These are phyloP conservation scores for Zizania latifolia DNA, from an alignment of 176 grass and related monocot species.

Conservation along the genomic window DNA sequence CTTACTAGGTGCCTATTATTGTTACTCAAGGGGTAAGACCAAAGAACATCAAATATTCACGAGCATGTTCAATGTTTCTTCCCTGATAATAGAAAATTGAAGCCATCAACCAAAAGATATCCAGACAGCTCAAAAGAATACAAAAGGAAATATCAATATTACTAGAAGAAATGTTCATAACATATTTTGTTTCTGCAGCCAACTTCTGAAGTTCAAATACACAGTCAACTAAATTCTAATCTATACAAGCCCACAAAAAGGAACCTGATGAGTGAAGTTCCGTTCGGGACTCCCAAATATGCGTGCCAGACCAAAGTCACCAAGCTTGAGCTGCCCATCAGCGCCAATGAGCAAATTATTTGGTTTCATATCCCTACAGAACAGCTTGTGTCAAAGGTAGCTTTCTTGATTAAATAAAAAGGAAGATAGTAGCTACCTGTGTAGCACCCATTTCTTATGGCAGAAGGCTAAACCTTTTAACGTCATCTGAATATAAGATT, in stretches of 20 bases:
- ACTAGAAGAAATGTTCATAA: background rate
- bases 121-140: background rate
- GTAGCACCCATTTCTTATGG: constrained; percentile 95
- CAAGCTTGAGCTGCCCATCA: constrained; percentile 96
- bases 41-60: background rate
- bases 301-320: constrained; percentile 90
- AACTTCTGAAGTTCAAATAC: background rate
- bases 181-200: constrained; percentile 3
- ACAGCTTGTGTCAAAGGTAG: constrained; percentile 18
- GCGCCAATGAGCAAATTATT: constrained; percentile 91
- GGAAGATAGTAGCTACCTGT: constrained; percentile 62
- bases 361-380: constrained; percentile 95
- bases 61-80: background rate
- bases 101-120: constrained; percentile 2
- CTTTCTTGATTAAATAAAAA: constrained; percentile 6
- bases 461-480: constrained; percentile 86
- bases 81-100: background rate
- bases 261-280: constrained; percentile 97
- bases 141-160: constrained; percentile 15
- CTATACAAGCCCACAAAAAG: constrained; percentile 1
- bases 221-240: background rate
- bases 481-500: constrained; percentile 97
- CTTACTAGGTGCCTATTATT: constrained; percentile 2
- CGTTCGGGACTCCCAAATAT: constrained; percentile 90
- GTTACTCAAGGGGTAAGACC: background rate